These are phyloP conservation scores for Aspergillus funiculosus DNA, from an alignment of 495 filamentous ascomycete species.

Conservation along the genomic window DNA sequence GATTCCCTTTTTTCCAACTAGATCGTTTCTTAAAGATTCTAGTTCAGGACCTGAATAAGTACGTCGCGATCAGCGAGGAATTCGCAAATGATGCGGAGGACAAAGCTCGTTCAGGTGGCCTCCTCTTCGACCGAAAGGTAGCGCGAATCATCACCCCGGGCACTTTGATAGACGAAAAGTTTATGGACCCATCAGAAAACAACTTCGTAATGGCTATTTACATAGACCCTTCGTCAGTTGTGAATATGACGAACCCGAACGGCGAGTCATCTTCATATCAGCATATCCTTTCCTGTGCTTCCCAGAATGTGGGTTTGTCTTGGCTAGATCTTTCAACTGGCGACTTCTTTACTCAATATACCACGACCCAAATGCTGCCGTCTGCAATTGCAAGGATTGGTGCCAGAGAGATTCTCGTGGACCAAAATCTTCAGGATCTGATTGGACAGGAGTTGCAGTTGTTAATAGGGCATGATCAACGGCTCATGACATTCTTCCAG, in stretches of 20 bases:
- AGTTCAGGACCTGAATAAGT: conserved; percentile 81
- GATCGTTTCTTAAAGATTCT: conserved; percentile 88
- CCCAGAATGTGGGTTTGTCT: conserved; percentile 64
- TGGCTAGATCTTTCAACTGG: conserved; percentile 96
- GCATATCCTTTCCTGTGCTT: conserved; percentile 35
- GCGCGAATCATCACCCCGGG: conserved; percentile 87
- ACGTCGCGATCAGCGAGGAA: conserved; percentile 93
- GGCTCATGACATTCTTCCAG: conserved; percentile 38
- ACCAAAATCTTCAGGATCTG: conserved; percentile 50
- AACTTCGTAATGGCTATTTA: conserved; percentile 84
- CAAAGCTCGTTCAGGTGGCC: conserved; percentile 63
- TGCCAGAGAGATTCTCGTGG: conserved; percentile 79
- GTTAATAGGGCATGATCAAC: conserved; percentile 41
- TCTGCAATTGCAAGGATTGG: conserved; percentile 76
- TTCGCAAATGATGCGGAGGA: conserved; percentile 63
- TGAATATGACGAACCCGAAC: conserved; percentile 18
- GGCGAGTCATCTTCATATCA: conserved; percentile 23
- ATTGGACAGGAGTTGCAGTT: conserved; percentile 38
- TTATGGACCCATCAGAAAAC: conserved; percentile 86
- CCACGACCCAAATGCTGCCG: conserved; percentile 62
- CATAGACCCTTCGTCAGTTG: conserved; percentile 30
- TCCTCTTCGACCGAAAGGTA: conserved; percentile 78
- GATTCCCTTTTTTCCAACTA: conserved; percentile 88
- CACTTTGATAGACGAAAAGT: conserved; percentile 94
- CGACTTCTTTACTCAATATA: conserved; percentile 82